Evolutionary conservation across 495 filamentous ascomycete species (phyloP).

Genomic region (Chaetomidium leptoderma): DNA sequence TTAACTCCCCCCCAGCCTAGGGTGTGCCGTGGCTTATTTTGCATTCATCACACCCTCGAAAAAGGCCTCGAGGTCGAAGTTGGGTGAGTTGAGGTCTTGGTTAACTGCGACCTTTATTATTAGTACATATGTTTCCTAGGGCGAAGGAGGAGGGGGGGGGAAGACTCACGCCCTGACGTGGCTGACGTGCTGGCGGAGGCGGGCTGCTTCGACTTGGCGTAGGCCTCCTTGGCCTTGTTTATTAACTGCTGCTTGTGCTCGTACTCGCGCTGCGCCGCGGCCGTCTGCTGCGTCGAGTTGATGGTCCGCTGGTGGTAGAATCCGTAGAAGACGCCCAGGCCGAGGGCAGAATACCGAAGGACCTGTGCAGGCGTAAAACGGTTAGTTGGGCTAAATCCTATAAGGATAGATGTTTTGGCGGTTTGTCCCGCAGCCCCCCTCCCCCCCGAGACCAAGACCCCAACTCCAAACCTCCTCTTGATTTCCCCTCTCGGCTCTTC

Average conservation of each 20-base stretch:
- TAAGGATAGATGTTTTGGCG: background rate
- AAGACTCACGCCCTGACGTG: slow-evolving; percentile 52
- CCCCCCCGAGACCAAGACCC: background rate
- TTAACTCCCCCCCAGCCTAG: background rate
- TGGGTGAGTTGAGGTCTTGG: slow-evolving; percentile 74
- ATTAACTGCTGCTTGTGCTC: slow-evolving; percentile 84
- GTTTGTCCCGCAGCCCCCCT: background rate
- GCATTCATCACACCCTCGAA: slow-evolving; percentile 59
- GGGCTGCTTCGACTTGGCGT: slow-evolving; percentile 72
- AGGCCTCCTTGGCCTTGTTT: slow-evolving; percentile 85
- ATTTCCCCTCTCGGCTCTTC: background rate
- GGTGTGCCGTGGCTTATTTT: slow-evolving; percentile 32
- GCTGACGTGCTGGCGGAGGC: slow-evolving; percentile 43
- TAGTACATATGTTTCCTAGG: slow-evolving; percentile 6
- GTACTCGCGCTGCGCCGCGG: slow-evolving; percentile 70
- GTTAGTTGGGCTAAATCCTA: slow-evolving; percentile 1
- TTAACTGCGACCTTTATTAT: slow-evolving; percentile 60
- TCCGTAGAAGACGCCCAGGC: slow-evolving; percentile 84
- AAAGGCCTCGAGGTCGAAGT: slow-evolving; percentile 87
- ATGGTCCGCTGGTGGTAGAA: slow-evolving; percentile 82
- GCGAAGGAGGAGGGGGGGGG: background rate
- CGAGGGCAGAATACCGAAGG: slow-evolving; percentile 88
- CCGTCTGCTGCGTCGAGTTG: slow-evolving; percentile 58
- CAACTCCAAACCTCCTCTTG: background rate
- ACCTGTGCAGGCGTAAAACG: slow-evolving; percentile 66